Base-by-base conservation (phyloP, 352 stramenopile genomes). In the Phytophthora constricta region DNA sequence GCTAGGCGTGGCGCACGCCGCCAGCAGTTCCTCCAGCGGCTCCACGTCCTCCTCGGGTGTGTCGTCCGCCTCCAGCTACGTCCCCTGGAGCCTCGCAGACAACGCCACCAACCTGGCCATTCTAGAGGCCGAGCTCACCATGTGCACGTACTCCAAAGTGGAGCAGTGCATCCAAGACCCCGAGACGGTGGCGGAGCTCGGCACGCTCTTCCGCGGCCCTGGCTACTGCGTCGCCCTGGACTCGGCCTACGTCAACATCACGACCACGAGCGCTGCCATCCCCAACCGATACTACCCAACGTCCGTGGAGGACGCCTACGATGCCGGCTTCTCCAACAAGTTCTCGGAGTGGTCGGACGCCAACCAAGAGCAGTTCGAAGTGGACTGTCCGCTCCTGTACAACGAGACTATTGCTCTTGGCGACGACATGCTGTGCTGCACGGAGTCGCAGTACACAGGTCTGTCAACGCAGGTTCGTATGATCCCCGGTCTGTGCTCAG, bases 101-200 rank as follows among this genome's bases (percentile, higher is more conserved):
- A 87, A 85, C 22, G 60, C 47, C 14, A 82, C 70, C 17, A 47
- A 67, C 5, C 45, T 87, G 19, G 65, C 62, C 19, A 19, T 62
- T 17, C 50, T 83, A 39, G 23, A 65, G n/a, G 43, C 60, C n/a
- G 55, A 85, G 43, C 70, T 88, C 9, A 77, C 75, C 48, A 80
- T 70, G 68, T 91, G 83, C 72, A 87, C 59, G 49, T 91, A 89
- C 64, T 87, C 83, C 20, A 87, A 87, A 27, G 77, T 72, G 43
- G 59, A 82, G 19, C 64, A 85, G 42, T 91, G 83, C 56, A 74
- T 90, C 43, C 51, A 85, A 41, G 62, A 86, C 46, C 74, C 77
- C 0, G 65, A 60, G 46, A 61, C 58, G 0, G 59, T 84, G 25
- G 27, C 62, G 1, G 75, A 76, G 22, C 70, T 90, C 53, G 79